Evolutionary conservation across 2,329 filamentous ascomycete genomes (phyloP).

Genomic region (Ceratocystis albifundus): DNA sequence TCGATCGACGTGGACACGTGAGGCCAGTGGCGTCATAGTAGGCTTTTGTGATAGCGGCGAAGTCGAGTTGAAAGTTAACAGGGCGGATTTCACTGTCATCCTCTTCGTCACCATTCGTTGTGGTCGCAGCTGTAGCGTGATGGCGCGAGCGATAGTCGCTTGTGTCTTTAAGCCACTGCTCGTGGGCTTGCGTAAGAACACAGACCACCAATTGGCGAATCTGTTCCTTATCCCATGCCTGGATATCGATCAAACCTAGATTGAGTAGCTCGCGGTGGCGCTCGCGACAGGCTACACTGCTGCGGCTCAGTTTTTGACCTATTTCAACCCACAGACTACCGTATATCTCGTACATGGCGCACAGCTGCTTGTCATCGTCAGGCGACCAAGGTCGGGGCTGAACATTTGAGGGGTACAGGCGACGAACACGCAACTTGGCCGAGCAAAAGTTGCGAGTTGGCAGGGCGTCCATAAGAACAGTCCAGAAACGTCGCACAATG

Average conservation of each 20-base stretch:
- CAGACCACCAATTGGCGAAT: conserved; percentile 14
- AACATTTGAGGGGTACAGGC: conserved; percentile 13
- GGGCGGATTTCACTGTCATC: background rate
- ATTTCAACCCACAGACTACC: conserved; percentile 18
- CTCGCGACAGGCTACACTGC: conserved; percentile 17
- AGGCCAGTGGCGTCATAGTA: background rate
- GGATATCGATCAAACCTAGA: conserved; percentile 1
- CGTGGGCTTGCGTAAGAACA: conserved; percentile 16
- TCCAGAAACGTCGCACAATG: conserved; percentile 15
- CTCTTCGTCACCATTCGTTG: background rate
- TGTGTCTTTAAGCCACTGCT: conserved; percentile 17
- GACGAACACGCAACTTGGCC: conserved; percentile 14
- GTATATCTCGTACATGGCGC: background rate
- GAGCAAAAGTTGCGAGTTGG: conserved; percentile 16
- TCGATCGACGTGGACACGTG: background rate
- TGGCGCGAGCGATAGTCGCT: background rate
- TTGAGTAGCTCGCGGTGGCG: conserved; percentile 16
- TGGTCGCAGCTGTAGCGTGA: background rate
- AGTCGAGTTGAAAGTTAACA: conserved; percentile 8
- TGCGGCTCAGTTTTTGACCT: conserved; percentile 14
- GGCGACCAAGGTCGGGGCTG: conserved; percentile 10
- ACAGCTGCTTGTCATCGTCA: conserved; percentile 13
- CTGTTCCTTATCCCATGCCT: conserved; percentile 15
- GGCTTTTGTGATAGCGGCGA: background rate
- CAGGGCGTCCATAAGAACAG: conserved; percentile 5